Base-by-base conservation (phyloP, 2,329 filamentous ascomycete species). In the Phaeosphaeria sp. region DNA sequence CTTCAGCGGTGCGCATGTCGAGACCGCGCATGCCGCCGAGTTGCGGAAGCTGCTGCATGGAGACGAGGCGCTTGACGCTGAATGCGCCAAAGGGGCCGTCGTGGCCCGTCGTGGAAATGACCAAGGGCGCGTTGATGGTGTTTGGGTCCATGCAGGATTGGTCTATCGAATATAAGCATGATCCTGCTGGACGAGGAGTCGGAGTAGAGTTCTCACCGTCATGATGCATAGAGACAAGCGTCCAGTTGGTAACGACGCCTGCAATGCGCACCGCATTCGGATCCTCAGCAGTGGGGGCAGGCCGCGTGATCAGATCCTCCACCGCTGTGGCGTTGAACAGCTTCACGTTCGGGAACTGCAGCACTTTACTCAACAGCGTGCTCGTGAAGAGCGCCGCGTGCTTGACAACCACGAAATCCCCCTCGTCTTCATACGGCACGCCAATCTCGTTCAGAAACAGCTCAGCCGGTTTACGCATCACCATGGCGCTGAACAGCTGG, bases 131-230 rank as follows among this genome's bases (percentile, higher is more conserved):
- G 75, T 96, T 97, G 85, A 97, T 96, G 71, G 93, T 97, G 86
- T 95, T 96, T 67, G 93, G 93, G 78, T 97, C 93, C 93, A 97
- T 96, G 89, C 93, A 97, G 60, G 87, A 91, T 82, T 96, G 92
- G 76, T 94, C 90, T 74, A 93, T 90, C 78, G 55, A 60, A 25
- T 15, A 49, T 65, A 51, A 65, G 59, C 52, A 43, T 46, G n/a
- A n/a, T n/a, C n/a, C n/a, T 21, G 21, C 39, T n/a, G n/a, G 17
- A 46, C 58, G n/a, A n/a, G n/a, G n/a, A n/a, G n/a, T n/a, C n/a
- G n/a, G n/a, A n/a, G n/a, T n/a, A n/a, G n/a, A n/a, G n/a, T n/a
- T n/a, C n/a, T 11, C 63, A 65, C 67, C 67, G 27, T 69, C 67
- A 21, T 71, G 67, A 36, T 71, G 67, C 84, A 94, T 90, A 44